Conservation (phyloP, 371 early-diverging fungal genomes). For the Parasitella parasitica region DNA sequence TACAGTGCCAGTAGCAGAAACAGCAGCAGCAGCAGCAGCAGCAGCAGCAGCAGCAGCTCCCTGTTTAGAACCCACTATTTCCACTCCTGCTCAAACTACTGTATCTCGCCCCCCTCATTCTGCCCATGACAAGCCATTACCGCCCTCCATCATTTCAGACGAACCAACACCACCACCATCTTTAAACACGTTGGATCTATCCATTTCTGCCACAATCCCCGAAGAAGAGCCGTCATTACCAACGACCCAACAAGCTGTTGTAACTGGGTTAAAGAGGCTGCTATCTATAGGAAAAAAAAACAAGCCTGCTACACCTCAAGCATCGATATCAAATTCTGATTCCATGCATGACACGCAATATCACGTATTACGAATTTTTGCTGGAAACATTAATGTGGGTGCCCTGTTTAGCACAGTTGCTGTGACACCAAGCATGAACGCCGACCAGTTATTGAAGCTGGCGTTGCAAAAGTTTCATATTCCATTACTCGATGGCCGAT, state of each 20-base stretch:
- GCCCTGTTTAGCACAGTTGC: slow-evolving; percentile 60
- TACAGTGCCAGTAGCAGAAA: background rate
- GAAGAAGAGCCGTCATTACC: background rate
- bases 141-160: background rate
- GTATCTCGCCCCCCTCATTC: background rate
- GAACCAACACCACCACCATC: background rate
- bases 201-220: background rate
- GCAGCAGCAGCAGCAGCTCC: background rate
- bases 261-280: slow-evolving; percentile 26
- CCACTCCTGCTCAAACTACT: background rate
- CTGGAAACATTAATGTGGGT: slow-evolving; percentile 62
- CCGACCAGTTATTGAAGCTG: slow-evolving; percentile 56
- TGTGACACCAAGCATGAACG: slow-evolving; percentile 53
- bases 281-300: slow-evolving; percentile 40
- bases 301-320: slow-evolving; percentile 10
- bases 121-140: background rate
- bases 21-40: too few species aligned
- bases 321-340: background rate
- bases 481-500: slow-evolving; percentile 34
- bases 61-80: background rate
- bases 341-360: slow-evolving; percentile 18
- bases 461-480: slow-evolving; percentile 62
- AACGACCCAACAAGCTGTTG: slow-evolving; percentile 9
- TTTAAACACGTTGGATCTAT: background rate
- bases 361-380: slow-evolving; percentile 52